Evolutionary conservation across 495 filamentous ascomycete species (phyloP).

Genomic region (Hamigera avellanea): DNA sequence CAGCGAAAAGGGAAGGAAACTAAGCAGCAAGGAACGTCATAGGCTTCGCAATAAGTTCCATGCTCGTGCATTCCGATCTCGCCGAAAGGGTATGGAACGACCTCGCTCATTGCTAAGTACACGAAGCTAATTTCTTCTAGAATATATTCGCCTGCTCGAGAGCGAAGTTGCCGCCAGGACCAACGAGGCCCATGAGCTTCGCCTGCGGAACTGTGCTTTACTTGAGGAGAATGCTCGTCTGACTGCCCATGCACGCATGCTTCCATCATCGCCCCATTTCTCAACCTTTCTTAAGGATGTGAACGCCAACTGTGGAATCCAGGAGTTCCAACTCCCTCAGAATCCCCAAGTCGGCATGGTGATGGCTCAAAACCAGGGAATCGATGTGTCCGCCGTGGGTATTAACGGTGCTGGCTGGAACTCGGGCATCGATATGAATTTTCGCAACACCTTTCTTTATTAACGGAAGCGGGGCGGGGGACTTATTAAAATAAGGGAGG

Average conservation of each 20-base stretch:
- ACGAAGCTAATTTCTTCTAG: slow-evolving; percentile 47
- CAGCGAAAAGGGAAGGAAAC: slow-evolving; percentile 94
- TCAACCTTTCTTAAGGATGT: slow-evolving; percentile 67
- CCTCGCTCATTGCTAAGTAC: slow-evolving; percentile 2
- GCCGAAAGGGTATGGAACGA: slow-evolving; percentile 73
- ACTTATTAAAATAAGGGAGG: too few relatives aligned
- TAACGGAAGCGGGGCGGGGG: too few relatives aligned
- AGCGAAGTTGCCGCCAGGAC: slow-evolving; percentile 63
- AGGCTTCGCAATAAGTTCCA: slow-evolving; percentile 98
- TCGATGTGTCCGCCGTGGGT: slow-evolving; percentile 54
- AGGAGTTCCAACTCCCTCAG: slow-evolving; percentile 46
- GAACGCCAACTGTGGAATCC: slow-evolving; percentile 42
- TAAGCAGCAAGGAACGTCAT: slow-evolving; percentile 85
- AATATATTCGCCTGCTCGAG: slow-evolving; percentile 92
- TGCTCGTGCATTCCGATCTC: slow-evolving; percentile 85
- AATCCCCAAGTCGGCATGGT: slow-evolving; percentile 55
- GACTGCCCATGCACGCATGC: slow-evolving; percentile 64
- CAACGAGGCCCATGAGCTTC: slow-evolving; percentile 60
- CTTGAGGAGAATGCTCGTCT: slow-evolving; percentile 71
- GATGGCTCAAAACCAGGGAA: slow-evolving; percentile 61
- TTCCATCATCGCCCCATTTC: slow-evolving; percentile 80
- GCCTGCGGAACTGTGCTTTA: slow-evolving; percentile 58
- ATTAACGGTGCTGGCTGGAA: slow-evolving; percentile 42
- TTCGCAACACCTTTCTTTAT: slow-evolving; percentile 62
- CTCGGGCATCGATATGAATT: slow-evolving; percentile 41